A percentile compares a stretch with the other conserved stretches of the same genome.
Conservation (phyloP, 2,329 filamentous ascomycete species). For the Alternaria ethzedia region DNA sequence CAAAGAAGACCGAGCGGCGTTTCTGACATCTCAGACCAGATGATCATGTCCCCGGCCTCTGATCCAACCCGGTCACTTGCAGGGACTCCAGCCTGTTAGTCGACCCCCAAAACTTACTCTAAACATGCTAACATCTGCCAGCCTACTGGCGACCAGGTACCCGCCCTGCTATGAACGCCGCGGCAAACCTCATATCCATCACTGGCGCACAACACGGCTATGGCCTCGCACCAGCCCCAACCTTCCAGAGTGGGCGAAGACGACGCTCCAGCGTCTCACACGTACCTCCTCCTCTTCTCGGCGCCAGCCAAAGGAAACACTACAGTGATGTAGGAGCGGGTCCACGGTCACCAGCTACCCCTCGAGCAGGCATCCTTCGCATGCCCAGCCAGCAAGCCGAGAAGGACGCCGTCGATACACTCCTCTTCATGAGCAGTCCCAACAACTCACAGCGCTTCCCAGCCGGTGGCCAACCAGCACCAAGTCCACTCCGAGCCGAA, state of each 20-base stretch:
- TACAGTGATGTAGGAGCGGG: conserved; percentile 37
- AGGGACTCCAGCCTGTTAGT: conserved; percentile 33
- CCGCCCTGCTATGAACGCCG: conserved; percentile 35
- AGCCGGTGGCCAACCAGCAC: conserved; percentile 32
- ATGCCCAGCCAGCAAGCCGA: conserved; percentile 75
- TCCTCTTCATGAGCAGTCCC: conserved; percentile 82
- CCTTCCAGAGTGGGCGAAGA: conserved; percentile 42
- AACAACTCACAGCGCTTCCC: conserved; percentile 63
- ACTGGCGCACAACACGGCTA: conserved; percentile 30
- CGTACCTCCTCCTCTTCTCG: conserved; percentile 40
- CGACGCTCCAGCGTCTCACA: conserved; percentile 44
- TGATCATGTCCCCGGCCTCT: conserved; percentile 43
- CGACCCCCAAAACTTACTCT: neutral
- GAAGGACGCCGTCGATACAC: conserved; percentile 79
- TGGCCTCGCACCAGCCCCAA: conserved; percentile 42
- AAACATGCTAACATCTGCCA: conserved; percentile 5
- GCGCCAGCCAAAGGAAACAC: conserved; percentile 38
- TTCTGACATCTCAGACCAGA: conserved; percentile 45
- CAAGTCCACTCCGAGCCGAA: conserved; percentile 40
- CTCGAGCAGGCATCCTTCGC: conserved; percentile 62
- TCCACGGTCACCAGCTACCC: conserved; percentile 36
- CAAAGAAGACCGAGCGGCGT: conserved; percentile 44
- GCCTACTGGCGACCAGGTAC: conserved; percentile 38
- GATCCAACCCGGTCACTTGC: conserved; percentile 32
- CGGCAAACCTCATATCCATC: conserved; percentile 37